Percentiles rank a stretch among this genome's conserved stretches.
Evolutionary conservation across 495 filamentous ascomycete genomes (phyloP).

Genomic region (Patellaria atrata): DNA sequence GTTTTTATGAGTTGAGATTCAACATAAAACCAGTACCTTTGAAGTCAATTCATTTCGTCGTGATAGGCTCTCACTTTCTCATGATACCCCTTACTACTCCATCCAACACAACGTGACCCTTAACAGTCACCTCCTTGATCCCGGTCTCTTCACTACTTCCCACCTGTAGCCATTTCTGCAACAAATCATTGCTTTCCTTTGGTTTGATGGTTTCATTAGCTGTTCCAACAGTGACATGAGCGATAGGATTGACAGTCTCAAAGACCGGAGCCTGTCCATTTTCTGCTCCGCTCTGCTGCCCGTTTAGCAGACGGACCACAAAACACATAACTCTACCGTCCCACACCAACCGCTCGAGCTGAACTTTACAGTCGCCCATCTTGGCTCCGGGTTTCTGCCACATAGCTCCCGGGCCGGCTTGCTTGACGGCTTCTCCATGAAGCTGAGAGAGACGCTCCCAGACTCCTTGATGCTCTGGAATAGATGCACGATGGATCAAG

Average conservation of each 20-base stretch:
- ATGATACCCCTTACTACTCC: constrained; percentile 29
- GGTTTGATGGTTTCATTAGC: constrained; percentile 59
- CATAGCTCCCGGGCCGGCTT: constrained; percentile 2
- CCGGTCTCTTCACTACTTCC: constrained; percentile 38
- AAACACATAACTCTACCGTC: constrained; percentile 78
- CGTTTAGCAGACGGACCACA: constrained; percentile 46
- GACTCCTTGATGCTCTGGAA: constrained; percentile 42
- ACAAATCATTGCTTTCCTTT: constrained; percentile 79
- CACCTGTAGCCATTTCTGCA: constrained; percentile 49
- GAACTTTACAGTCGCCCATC: constrained; percentile 39
- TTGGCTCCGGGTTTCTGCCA: constrained; percentile 30
- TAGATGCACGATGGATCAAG: constrained; percentile 61
- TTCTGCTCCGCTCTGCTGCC: constrained; percentile 5
- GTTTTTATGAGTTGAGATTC: too few relatives aligned
- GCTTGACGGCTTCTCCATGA: constrained; percentile 14
- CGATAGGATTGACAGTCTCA: constrained; percentile 59
- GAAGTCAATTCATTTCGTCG: too few relatives aligned
- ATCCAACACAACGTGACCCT: constrained; percentile 27
- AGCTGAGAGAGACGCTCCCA: constrained; percentile 52
- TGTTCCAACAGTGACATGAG: constrained; percentile 85
- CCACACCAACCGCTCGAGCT: constrained; percentile 60
- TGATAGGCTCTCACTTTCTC: too few relatives aligned
- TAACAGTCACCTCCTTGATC: constrained; percentile 26
- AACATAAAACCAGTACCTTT: too few relatives aligned
- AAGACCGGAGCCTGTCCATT: constrained; percentile 36